Base-by-base conservation (phyloP, 2,329 filamentous ascomycete genomes). In the Tolypocladium amazonense region DNA sequence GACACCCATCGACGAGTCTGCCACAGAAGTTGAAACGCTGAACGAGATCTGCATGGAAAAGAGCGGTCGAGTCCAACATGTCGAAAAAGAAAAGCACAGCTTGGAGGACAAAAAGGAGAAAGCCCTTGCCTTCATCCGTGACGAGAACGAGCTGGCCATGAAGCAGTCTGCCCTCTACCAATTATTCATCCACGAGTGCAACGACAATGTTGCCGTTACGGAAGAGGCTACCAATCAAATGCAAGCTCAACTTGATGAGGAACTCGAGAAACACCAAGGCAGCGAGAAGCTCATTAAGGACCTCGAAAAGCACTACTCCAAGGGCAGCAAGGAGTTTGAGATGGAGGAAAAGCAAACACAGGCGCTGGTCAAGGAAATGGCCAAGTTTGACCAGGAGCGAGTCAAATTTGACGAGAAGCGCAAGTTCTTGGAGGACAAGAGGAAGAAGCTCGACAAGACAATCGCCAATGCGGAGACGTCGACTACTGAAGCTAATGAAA, bases 321-420 rank as follows among this genome's bases (percentile, higher is more conserved):
- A 85, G 60, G 89, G 89, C n/a, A 83, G 82, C 65, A 95, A 92
- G 68, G 88, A 95, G 63, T 92, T 88, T 64, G 92, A 95, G 65
- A 79, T 79, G 1, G 84, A 95, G 64, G 90, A 96, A 66, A 93
- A 95, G 73, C 82, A 90, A 58, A 87, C 88, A 0, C 90, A 97
- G 66, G 81, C 79, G 33, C 80, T 96, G 58, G 77, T 88, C 62
- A 96, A 96, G 71, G 90, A 97, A 70, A 87, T 94, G 75, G 87
- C 91, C 53, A 93, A 92, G 70, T 92, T 95, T 63, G 95, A 99
- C 70, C 96, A 97, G 71, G 94, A 97, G 70, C 87, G 88, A 27
- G 94, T 99, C 74, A 99, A 99, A 70, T 92, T 96, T 65, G 93
- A 97, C 65, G 95, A 99, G 74, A 97, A 97, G 79, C 88, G 88